These are phyloP conservation scores for Amanita rubescens DNA, from an alignment of 768 basidiomycete species.

Conservation along the genomic window DNA sequence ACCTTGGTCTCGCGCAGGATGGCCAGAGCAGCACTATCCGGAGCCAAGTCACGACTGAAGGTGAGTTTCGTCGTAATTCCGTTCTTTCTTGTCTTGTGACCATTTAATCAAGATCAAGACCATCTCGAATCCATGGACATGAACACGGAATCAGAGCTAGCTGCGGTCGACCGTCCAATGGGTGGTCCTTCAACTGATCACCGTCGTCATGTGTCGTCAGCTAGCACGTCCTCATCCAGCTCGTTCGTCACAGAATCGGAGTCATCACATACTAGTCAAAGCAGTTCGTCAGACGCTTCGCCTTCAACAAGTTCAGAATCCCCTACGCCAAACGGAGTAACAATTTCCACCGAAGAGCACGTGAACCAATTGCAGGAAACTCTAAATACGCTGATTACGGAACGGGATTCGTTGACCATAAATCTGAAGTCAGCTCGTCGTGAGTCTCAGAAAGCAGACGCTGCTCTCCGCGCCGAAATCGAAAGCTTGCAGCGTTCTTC, in stretches of 20 bases:
- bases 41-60: slow-evolving; percentile 64
- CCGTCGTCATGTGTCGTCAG: slow-evolving; percentile 14
- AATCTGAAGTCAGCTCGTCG: slow-evolving; percentile 73
- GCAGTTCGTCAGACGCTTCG: slow-evolving; percentile 17
- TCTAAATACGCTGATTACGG: slow-evolving; percentile 53
- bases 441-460: slow-evolving; percentile 79
- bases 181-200: slow-evolving; percentile 27
- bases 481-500: slow-evolving; percentile 76
- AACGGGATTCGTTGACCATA: slow-evolving; percentile 59
- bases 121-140: slow-evolving; percentile 25
- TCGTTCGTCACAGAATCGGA: slow-evolving; percentile 1
- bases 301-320: slow-evolving; percentile 13
- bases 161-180: slow-evolving; percentile 20
- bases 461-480: slow-evolving; percentile 76
- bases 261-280: slow-evolving; percentile 8
- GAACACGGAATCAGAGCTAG: slow-evolving; percentile 28
- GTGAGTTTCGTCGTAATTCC: slow-evolving; percentile 23
- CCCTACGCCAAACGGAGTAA: slow-evolving; percentile 15
- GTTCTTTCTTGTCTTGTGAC: background rate
- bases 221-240: slow-evolving; percentile 8
- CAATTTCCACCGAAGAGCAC: slow-evolving; percentile 60
- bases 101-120: slow-evolving; percentile 15
- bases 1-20: slow-evolving; percentile 64
- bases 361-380: slow-evolving; percentile 57
- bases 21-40: slow-evolving; percentile 43